Evolutionary conservation across 805 yeast genomes (phyloP).

Genomic region (Kuraishia borneana): DNA sequence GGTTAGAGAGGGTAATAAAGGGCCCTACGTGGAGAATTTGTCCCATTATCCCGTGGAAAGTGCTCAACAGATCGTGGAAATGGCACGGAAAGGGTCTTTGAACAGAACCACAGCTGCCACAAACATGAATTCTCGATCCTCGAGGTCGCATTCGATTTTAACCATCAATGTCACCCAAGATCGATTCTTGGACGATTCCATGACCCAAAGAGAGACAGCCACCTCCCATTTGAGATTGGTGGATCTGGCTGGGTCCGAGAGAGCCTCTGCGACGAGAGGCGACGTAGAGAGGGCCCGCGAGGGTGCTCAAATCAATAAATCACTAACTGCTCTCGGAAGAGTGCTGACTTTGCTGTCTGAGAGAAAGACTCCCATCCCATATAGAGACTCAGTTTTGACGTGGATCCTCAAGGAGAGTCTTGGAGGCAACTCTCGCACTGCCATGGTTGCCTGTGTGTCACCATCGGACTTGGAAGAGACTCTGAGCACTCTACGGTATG

Average conservation of each 20-base stretch:
- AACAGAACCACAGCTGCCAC: conserved; percentile 65
- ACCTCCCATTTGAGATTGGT: conserved; percentile 57
- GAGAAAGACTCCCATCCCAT: conserved; percentile 38
- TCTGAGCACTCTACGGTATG: conserved; percentile 64
- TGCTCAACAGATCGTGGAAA: conserved; percentile 35
- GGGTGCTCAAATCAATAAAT: conserved; percentile 69
- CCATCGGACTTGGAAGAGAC: conserved; percentile 75
- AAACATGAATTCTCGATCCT: conserved; percentile 58
- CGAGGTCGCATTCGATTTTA: conserved; percentile 75
- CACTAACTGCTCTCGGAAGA: conserved; percentile 68
- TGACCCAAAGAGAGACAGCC: conserved; percentile 28
- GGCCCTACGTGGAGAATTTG: conserved; percentile 66
- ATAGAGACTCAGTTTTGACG: conserved; percentile 66
- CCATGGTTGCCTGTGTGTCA: conserved; percentile 81
- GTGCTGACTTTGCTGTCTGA: conserved; percentile 35
- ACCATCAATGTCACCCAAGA: conserved; percentile 54
- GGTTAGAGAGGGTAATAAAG: conserved; percentile 51
- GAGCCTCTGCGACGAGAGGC: conserved; percentile 37
- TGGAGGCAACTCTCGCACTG: conserved; percentile 75
- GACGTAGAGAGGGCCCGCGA: conserved; percentile 41
- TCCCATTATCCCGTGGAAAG: conserved; percentile 37
- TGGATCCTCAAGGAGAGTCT: conserved; percentile 66
- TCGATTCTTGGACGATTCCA: conserved; percentile 24
- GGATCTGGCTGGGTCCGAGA: conserved; percentile 76
- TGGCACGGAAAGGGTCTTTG: conserved; percentile 38